A percentile compares a stretch with the other conserved stretches of the same genome.
Evolutionary conservation across 2,329 filamentous ascomycete species (phyloP).

Genomic region (Herpotrichia juniperi): DNA sequence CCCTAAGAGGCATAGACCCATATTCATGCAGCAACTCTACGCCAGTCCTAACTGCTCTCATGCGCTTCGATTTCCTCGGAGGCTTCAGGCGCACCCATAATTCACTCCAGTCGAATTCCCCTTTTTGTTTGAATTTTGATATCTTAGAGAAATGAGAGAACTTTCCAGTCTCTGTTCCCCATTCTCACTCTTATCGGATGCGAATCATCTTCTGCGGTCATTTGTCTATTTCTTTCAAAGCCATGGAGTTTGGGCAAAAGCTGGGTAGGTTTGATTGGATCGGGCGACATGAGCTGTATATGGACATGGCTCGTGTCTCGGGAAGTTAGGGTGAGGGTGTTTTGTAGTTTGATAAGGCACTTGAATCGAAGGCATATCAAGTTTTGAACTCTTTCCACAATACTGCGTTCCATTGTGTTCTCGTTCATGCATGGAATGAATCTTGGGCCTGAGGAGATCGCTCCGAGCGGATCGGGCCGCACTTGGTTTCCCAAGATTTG

Average conservation of each 20-base stretch:
- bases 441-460: neutral
- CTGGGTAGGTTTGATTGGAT: conserved; percentile 1
- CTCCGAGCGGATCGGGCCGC: neutral
- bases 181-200: neutral
- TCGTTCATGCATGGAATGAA: neutral
- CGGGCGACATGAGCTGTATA: neutral
- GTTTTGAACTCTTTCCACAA: neutral
- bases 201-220: neutral
- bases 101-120: neutral
- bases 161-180: conserved; percentile 1
- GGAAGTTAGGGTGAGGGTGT: neutral
- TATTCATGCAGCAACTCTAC: neutral
- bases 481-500: neutral
- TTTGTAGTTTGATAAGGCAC: neutral
- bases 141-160: too few species aligned
- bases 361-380: neutral
- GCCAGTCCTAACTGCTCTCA: neutral
- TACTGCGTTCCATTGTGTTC: neutral
- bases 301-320: too few species aligned
- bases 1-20: neutral
- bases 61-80: neutral
- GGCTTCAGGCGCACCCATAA: neutral
- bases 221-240: conserved; percentile 5
- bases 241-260: conserved; percentile 23
- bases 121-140: neutral